Base-by-base conservation (phyloP, 2,329 filamentous ascomycete species). In the Pezicula neosporulosa region DNA sequence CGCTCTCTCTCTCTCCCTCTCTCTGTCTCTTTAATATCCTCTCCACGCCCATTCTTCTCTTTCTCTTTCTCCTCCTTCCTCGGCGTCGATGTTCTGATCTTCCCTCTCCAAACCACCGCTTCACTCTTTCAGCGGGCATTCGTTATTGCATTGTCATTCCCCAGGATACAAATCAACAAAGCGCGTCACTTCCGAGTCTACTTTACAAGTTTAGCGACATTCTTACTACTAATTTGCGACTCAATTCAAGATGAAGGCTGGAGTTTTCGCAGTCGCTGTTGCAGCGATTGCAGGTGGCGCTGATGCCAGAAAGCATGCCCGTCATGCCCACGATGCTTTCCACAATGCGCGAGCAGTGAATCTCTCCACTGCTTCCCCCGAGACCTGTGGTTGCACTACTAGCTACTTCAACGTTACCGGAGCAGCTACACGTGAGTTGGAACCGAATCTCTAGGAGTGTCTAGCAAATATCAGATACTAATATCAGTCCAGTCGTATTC, bases 91-190 rank as follows among this genome's bases (percentile, higher is more conserved):
- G 72, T 73, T 72, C 70, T 75, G 74, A 72, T 75, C 72, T 70
- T 72, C 68, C 62, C 70, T 64, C 63, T 48, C 52, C 51, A 52
- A 53, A 77, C 72, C 66, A 86, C 85, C 85, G 86, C 86, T 89
- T 89, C 87, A 90, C 84, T 90, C 89, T 71, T 90, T 92, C 75
- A 91, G 88, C 88, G 87, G 88, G 82, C 86, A 84, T 77, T 89
- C 85, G 73, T 87, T 87, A 65, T 57, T 60, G 59, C 16, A 50
- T 47, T 44, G 21, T 19, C 49, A 48, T 19, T 18, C 24, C 19
- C 27, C 16, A 28, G 33, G 27, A 51, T 44, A 21, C 21, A 48
- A 37, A 51, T 51, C 47, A n/a, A 49, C 39, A 51, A 39, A 45
- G 51, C 44, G 21, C 21, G 5, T 21, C 21, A 21, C 21, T 21